Evolutionary conservation across 805 yeast species (phyloP).

Genomic region (Candida jianshihensis): DNA sequence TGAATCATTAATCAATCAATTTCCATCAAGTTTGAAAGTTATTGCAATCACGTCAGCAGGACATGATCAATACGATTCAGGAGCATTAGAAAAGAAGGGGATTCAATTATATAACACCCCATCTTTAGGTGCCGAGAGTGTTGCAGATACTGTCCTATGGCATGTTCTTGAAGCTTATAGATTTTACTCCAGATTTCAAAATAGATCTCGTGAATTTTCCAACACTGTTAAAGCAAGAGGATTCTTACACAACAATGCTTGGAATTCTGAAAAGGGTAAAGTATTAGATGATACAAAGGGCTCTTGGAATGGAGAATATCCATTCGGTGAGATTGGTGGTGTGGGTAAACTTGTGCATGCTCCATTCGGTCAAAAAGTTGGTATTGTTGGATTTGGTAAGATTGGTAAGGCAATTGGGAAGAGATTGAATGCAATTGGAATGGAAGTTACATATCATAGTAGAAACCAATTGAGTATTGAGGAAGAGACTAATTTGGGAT

Average conservation of each 20-base stretch:
- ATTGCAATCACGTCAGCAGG: constrained; percentile 55
- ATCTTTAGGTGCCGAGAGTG: constrained; percentile 47
- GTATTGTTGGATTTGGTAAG: constrained; percentile 54
- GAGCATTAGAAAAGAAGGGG: constrained; percentile 29
- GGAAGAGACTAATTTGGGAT: constrained; percentile 25
- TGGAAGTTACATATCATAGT: constrained; percentile 52
- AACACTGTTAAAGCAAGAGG: constrained; percentile 37
- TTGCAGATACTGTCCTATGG: constrained; percentile 57
- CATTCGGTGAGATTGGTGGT: constrained; percentile 36
- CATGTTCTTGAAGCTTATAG: constrained; percentile 49
- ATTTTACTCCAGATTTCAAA: constrained; percentile 34
- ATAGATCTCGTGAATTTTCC: constrained; percentile 23
- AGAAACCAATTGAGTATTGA: constrained; percentile 31
- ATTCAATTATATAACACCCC: constrained; percentile 43
- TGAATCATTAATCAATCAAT: constrained; percentile 32
- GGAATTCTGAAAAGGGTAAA: constrained; percentile 4
- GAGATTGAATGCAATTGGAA: constrained; percentile 45
- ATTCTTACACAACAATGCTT: constrained; percentile 25
- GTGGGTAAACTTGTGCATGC: constrained; percentile 14
- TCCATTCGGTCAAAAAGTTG: constrained; percentile 46
- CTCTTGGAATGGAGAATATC: constrained; percentile 18
- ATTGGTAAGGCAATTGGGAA: constrained; percentile 50
- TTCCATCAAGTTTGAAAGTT: constrained; percentile 41
- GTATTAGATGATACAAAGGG: constrained; percentile 2
- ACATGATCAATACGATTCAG: constrained; percentile 41